Base-by-base conservation (phyloP, 2,329 filamentous ascomycete genomes). In the Colletotrichum abscissum region DNA sequence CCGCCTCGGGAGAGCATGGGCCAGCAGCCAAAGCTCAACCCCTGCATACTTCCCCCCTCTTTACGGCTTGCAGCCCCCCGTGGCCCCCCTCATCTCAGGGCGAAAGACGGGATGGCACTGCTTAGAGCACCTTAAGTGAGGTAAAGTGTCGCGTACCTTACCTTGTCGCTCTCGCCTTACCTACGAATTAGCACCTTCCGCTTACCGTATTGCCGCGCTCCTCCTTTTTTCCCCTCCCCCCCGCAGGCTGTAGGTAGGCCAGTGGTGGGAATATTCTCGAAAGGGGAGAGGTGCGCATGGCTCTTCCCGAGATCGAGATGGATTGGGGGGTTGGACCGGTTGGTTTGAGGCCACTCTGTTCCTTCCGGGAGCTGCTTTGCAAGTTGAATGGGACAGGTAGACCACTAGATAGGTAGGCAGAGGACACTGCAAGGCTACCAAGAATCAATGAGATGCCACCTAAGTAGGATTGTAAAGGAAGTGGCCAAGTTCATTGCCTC, bases 191-290 rank as follows among this genome's bases (percentile, higher is more conserved):
- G 12, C 26, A 19, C 26, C 26, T 28, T 24, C 55, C 30, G 55
- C 46, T 33, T 67, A 38, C 54, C 54, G 59, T 28, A 55, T 63
- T 54, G 64, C 58, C 58, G 57, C 64, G 26, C 19, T 33, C 33
- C 30, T 12, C 16, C 42, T n/a, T 49, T 49, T n/a, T 49, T n/a
- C 35, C 70, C 70, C 70, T 56, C 60, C 70, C 30, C 38, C 38
- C 16, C 38, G 38, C 38, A 42, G 14, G 38, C 16, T 42, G 55
- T 26, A 56, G 35, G 55, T 26, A 56, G 35, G 33, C 35, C 38
- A 69, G 66, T 73, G 70, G 67, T 65, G 71, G 71, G 60, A 73
- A 73, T 71, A 70, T 73, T 73, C 67, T 73, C 67, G 71, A 73
- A 73, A 66, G 60, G 33, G 26, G 19, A 64, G 46, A 52, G 28